Base-by-base conservation (phyloP, 805 yeast species). In the Metschnikowia reukaufii region DNA sequence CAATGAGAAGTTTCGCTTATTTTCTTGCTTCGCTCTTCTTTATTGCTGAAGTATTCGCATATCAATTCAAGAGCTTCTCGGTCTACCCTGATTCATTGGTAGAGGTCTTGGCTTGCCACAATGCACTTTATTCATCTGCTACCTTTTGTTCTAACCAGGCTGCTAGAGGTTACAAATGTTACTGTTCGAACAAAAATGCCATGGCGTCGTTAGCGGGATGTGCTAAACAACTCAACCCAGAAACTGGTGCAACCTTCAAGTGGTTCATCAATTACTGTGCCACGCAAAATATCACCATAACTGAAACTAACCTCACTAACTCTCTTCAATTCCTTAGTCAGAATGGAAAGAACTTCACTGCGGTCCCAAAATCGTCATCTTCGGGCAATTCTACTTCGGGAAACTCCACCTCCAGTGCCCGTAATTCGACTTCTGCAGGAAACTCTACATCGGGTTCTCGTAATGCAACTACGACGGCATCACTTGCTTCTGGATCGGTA, bases 171-270 rank as follows among this genome's bases (percentile, higher is more conserved):
- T 46, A 31, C 30, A 20, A 12, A 16, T 46, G 49, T 27, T 46
- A 36, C 17, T 46, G 49, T 30, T 17, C 36, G 12, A 32, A 46
- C 36, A 30, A 36, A n/a, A 41, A 41, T 16, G 49, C 49, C 31
- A 46, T 46, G 45, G 49, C 49, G 2, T 46, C 49, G 2, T n/a
- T 46, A 23, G 49, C 42, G 9, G 45, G 49, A 13, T 46, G 49
- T 27, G 32, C 27, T 4, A 12, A 23, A 31, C 12, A 6, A 12
- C 35, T 36, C 15, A 33, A 18, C 6, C 34, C 33, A 4, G 27
- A 40, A 8, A 19, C 35, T 7, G 10, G 23, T 18, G 23, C 10
- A 4, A 19, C 27, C 13, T 36, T 25, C 39, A 29, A 17, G 12
- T 41, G 29, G 27, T 36, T 46, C 32, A 21, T n/a, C 4, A 5